Base-by-base conservation (phyloP, 257 asterid genomes). In the Solanum habrochaites region DNA sequence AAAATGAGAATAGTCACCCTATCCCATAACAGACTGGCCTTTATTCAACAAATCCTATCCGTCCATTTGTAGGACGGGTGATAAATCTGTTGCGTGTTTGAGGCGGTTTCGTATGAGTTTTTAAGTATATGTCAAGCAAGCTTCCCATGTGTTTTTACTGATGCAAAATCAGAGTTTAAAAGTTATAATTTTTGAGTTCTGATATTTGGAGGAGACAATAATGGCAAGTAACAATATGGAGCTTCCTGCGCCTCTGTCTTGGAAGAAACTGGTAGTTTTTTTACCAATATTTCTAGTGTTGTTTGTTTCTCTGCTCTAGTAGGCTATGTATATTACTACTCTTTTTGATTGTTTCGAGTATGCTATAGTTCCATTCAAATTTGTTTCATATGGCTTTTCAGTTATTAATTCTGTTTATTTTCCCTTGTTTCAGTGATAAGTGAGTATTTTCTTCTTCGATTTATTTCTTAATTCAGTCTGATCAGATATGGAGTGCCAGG, bases 191-290 rank as follows among this genome's bases (percentile, higher is more conserved):
- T 75, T 74, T 39, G 32, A 43, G 67, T 27, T 78, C 29, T 7
- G 21, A 8, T 13, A 12, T n/a, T 75, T n/a, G 37, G 60, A n/a
- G 83, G 3, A 43, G 83, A 42, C 5, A 25, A 25, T 14, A 18
- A n/a, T 80, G 29, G 21, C 31, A 42, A 81, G 21, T 31, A 31
- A 42, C 15, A 2, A 20, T 58, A 58, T 20, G 72, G 96, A 94
- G 93, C 96, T 94, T 35, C 91, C 94, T 9, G 97, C 97, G 31
- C 97, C 97, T 89, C 90, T 88, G 86, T 88, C 97, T 16, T 94
- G 97, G 97, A 94, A 94, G 72, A 94, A 94, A 91, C 45, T 93
- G 95, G 96, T 94, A 92, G n/a, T 56, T 25, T 5, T 7, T 29
- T 8, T 85, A n/a, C 56, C 14, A 35, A 16, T 71, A 14, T 14